Evolutionary conservation across 345 rosid genomes (phyloP).

Genomic region (Camelina laxa): DNA sequence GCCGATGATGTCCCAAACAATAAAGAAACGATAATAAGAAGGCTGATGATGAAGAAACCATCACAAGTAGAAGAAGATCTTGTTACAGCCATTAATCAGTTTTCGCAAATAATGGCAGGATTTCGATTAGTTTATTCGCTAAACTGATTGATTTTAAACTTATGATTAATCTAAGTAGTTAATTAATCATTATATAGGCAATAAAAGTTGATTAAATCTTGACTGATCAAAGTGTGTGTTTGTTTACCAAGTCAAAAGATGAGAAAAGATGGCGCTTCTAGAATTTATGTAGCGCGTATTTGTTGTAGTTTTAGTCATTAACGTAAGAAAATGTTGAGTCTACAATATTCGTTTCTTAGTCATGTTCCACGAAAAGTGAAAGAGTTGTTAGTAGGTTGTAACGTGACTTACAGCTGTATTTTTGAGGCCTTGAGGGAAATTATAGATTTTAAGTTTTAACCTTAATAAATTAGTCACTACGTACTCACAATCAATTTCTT

Average conservation of each 20-base stretch:
- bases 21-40: conserved; percentile 27
- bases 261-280: conserved; percentile 32
- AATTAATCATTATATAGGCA: conserved; percentile 25
- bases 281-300: background rate
- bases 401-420: conserved; percentile 6
- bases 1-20: conserved; percentile 31
- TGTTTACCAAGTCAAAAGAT: conserved; percentile 33
- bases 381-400: conserved; percentile 26
- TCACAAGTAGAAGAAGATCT: conserved; percentile 21
- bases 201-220: background rate
- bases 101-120: background rate
- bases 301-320: conserved; percentile 1
- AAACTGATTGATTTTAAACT: conserved; percentile 11
- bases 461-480: no score
- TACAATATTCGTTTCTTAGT: background rate
- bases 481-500: no score
- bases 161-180: conserved; percentile 14
- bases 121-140: background rate
- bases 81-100: conserved; percentile 26
- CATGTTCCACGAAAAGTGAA: conserved; percentile 3
- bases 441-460: background rate
- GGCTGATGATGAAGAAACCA: conserved; percentile 26
- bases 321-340: background rate
- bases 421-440: background rate
- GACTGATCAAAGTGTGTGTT: conserved; percentile 5